Evolutionary conservation across 106 monocot genomes (phyloP).

Genomic region (Allium cepa): DNA sequence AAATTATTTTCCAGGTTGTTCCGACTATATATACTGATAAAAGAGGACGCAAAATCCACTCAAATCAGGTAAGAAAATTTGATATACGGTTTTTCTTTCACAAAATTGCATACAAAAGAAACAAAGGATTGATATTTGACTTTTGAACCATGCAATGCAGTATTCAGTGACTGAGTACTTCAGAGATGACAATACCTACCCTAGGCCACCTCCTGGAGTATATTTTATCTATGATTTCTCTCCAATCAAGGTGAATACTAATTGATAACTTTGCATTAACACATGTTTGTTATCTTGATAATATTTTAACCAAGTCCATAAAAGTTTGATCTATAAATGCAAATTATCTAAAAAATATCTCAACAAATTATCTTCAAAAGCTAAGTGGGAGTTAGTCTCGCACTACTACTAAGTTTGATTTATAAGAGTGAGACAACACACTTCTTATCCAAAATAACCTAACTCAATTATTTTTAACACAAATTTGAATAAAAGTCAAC

Average conservation of each 20-base stretch:
- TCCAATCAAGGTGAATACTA: constrained; percentile 62
- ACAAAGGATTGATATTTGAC: not conserved
- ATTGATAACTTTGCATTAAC: too few species aligned
- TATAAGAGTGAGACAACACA: too few species aligned
- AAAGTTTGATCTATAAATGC: too few species aligned
- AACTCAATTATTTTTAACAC: too few species aligned
- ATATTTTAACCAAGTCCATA: too few species aligned
- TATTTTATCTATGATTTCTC: constrained; percentile 89
- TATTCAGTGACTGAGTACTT: constrained; percentile 94
- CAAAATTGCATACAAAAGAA: not conserved
- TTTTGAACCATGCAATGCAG: constrained; percentile 23
- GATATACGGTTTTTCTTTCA: not conserved
- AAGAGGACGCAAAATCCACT: constrained; percentile 74
- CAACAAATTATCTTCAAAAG: too few species aligned
- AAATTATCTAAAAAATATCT: too few species aligned
- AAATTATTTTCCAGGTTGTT: constrained; percentile 55
- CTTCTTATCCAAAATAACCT: too few species aligned
- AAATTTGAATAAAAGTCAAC: too few species aligned
- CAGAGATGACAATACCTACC: constrained; percentile 48
- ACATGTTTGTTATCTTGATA: too few species aligned
- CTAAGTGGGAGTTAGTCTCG: too few species aligned
- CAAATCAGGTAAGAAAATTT: constrained; percentile 69
- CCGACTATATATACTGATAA: constrained; percentile 88
- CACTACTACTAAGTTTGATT: too few species aligned
- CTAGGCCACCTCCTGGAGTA: constrained; percentile 58